Evolutionary conservation across 345 rosid species (phyloP), one percentile per base, ranked within the genome.

Genomic region (Acer campestre): DNA sequence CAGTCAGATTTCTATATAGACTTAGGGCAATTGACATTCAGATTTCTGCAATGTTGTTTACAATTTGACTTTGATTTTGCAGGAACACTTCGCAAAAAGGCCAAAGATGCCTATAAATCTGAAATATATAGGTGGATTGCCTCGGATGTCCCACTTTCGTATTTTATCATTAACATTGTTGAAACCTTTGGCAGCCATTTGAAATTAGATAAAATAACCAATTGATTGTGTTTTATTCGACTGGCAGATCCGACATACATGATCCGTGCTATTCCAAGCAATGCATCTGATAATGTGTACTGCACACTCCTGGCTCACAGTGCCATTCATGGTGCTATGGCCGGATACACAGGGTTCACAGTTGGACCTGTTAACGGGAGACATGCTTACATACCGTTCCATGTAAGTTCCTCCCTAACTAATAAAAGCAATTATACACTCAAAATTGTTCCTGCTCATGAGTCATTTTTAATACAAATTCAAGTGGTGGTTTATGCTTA

Each of bases 301-400:
- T 79, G 88, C 86, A 82, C 88, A 12, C 89, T 87, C 67, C 90
- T 89, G 51, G 90, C 90, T 63, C 90, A 87, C 40, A 85, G 90
- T 78, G 88, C 90, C 63, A 79, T 89, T 75, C 92, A 89, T 70
- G 92, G 92, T 71, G 92, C 89, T 25, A 87, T 88, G 91, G 91
- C 89, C 20, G 89, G 91, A 44, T 86, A 81, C 69, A 86, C 91
- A 38, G 91, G 91, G 70, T 88, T 85, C 82, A 86, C 89, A 1
- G 81, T 82, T 35, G 91, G 91, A 58, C 82, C 84, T 29, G 91
- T 85, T 17, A 84, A 88, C 1, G 86, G 86, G 4, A 82, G 84
- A 68, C 91, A 88, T 55, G 79, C 88, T 68, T 88, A 86, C 75
- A 86, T 86, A 66, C 91, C 89, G 17, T 83, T 84, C 73, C 35